Evolutionary conservation across 345 rosid species (phyloP), one percentile per base, ranked within the genome.

Genomic region (Melaleuca alternifolia): DNA sequence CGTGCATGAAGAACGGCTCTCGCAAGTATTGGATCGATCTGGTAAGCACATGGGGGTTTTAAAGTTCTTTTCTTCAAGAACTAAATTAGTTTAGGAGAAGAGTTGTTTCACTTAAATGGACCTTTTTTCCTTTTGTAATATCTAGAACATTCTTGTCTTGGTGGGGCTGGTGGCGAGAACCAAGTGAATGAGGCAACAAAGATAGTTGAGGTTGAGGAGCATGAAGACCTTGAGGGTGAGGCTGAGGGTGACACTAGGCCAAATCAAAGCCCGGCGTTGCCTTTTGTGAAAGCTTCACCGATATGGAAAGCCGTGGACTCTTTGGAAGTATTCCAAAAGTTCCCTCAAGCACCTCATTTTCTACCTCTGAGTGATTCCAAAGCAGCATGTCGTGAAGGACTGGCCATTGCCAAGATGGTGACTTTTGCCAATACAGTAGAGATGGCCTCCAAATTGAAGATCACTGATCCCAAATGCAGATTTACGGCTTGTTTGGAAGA

Each of bases 281-380:
- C 86, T 77, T 86, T 88, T 82, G 54, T 87, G 52, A 88, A 88
- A 84, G 37, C 54, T 59, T 88, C 90, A 15, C 56, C 88, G 12
- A 16, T 88, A 6, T 84, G 90, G 90, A 41, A 83, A 86, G 65
- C 87, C 6, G 77, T 90, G 62, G 88, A 92, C 56, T 84, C 88
- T n/a, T 71, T 89, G 82, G 91, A 88, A 85, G 86, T 85, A n/a
- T 89, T 90, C 85, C 57, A 86, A 71, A 56, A 30, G 51, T 50
- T 89, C 30, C 92, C 90, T 41, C 93, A 92, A 62, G 62, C 87
- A 24, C 91, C 90, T 24, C 93, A 92, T 89, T 92, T 92, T 44
- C 59, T 51, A 85, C 92, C 90, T 83, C 84, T 92, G 46, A 28
- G 50, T 10, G 61, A 82, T 51, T 23, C 51, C 10, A 85, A 85